These are phyloP conservation scores for Elymus sibiricus DNA, from an alignment of 176 grass and related monocot genomes.

Conservation along the genomic window DNA sequence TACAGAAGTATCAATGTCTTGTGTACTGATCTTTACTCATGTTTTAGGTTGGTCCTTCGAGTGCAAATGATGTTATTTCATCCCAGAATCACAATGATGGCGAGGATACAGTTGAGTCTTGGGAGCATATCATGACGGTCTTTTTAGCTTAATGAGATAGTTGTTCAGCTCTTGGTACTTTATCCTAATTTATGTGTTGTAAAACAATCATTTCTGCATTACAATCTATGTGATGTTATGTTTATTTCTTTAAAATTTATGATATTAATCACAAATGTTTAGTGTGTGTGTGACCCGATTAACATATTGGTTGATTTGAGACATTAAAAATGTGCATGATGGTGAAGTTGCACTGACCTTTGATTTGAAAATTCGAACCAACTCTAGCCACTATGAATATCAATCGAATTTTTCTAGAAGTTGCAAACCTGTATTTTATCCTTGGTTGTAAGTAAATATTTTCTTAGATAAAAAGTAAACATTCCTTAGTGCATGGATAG, in stretches of 20 bases:
- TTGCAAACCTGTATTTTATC: no score
- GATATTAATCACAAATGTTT: not conserved
- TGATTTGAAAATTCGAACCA: not conserved
- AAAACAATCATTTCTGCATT: not conserved
- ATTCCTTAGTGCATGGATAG: no score
- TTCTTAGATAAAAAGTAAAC: no score
- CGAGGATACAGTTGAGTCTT: not conserved
- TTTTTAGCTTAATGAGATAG: not conserved
- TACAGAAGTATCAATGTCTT: not conserved
- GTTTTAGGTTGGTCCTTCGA: not conserved
- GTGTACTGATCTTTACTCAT: not conserved
- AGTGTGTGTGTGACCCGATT: not conserved
- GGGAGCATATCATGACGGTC: not conserved
- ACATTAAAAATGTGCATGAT: not conserved
- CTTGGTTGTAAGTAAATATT: no score
- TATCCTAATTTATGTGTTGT: not conserved
- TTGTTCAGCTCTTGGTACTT: not conserved
- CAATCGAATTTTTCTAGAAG: no score
- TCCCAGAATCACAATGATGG: not conserved
- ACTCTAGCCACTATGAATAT: no score
- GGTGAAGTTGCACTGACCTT: not conserved
- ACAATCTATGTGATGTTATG: not conserved
- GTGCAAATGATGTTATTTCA: not conserved
- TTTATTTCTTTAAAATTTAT: not conserved
- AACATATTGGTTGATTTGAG: not conserved